These are phyloP conservation scores for Solanum aculeatissimum DNA, from an alignment of 305 asterid genomes.

Conservation along the genomic window DNA sequence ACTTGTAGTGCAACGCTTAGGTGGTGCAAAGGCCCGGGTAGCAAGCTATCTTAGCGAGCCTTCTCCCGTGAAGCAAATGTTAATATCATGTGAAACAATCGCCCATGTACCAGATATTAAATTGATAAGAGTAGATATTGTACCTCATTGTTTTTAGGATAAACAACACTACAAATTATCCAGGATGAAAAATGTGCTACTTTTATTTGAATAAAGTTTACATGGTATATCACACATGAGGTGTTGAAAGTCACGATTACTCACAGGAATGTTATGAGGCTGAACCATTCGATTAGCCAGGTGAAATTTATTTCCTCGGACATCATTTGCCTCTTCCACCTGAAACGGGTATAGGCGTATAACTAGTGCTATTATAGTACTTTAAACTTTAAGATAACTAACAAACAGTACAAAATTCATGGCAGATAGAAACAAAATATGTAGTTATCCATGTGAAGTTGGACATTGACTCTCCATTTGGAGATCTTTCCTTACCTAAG, in stretches of 20 bases:
- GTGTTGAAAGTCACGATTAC: not conserved
- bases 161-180: not conserved
- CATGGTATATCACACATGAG: not conserved
- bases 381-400: not conserved
- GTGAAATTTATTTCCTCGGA: not conserved
- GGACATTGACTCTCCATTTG: not conserved
- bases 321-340: not conserved
- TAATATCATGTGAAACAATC: not conserved
- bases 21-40: not conserved
- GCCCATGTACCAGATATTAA: not conserved
- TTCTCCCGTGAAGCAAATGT: not conserved
- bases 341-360: not conserved
- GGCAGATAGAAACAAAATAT: not conserved
- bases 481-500: too few relatives aligned
- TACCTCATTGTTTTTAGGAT: not conserved
- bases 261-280: not conserved
- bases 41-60: not conserved
- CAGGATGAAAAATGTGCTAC: not conserved
- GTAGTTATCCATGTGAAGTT: not conserved
- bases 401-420: not conserved
- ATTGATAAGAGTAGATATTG: not conserved
- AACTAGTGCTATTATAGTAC: not conserved
- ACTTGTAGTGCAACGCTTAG: not conserved
- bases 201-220: not conserved
- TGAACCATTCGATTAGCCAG: not conserved